Evolutionary conservation across 2,329 filamentous ascomycete genomes (phyloP).

Genomic region (Exophiala mesophila): DNA sequence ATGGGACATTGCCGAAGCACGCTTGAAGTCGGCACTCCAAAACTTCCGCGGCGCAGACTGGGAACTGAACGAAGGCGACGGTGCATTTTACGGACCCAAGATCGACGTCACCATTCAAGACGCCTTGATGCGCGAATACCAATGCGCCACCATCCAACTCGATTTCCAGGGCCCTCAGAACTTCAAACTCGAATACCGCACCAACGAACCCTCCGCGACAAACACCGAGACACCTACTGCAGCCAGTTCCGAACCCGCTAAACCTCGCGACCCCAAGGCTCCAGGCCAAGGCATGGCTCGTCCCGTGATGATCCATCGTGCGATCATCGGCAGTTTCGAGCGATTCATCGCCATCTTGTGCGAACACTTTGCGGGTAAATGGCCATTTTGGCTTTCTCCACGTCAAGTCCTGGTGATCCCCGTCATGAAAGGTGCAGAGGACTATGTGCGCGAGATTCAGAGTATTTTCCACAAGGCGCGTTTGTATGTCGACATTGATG

Average conservation of each 20-base stretch:
- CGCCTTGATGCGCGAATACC: slow-evolving; percentile 75
- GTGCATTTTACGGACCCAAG: slow-evolving; percentile 97
- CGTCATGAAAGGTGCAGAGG: slow-evolving; percentile 46
- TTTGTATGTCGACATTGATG: slow-evolving; percentile 45
- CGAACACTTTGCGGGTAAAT: slow-evolving; percentile 50
- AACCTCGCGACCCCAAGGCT: slow-evolving; percentile 33
- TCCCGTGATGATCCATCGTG: slow-evolving; percentile 49
- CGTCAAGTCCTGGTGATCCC: slow-evolving; percentile 48
- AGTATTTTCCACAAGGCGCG: slow-evolving; percentile 41
- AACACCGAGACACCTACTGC: slow-evolving; percentile 15
- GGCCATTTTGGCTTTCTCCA: slow-evolving; percentile 51
- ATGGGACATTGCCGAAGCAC: slow-evolving; percentile 83
- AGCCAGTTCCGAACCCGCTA: slow-evolving; percentile 27
- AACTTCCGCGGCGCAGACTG: slow-evolving; percentile 71
- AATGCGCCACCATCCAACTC: slow-evolving; percentile 91
- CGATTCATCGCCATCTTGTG: slow-evolving; percentile 48
- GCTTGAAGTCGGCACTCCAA: slow-evolving; percentile 72
- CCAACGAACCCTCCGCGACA: slow-evolving; percentile 58
- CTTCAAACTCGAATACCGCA: slow-evolving; percentile 84
- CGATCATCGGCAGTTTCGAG: slow-evolving; percentile 48
- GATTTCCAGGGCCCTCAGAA: slow-evolving; percentile 82
- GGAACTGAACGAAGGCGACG: slow-evolving; percentile 90
- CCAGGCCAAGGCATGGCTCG: slow-evolving; percentile 41
- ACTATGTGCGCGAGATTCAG: slow-evolving; percentile 46
- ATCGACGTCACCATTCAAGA: slow-evolving; percentile 95